Percentiles rank a stretch among this genome's conserved stretches.
phyloP scores from a whole-genome alignment of 176 grass and related monocot genomes.

The Zizania latifolia region DNA sequence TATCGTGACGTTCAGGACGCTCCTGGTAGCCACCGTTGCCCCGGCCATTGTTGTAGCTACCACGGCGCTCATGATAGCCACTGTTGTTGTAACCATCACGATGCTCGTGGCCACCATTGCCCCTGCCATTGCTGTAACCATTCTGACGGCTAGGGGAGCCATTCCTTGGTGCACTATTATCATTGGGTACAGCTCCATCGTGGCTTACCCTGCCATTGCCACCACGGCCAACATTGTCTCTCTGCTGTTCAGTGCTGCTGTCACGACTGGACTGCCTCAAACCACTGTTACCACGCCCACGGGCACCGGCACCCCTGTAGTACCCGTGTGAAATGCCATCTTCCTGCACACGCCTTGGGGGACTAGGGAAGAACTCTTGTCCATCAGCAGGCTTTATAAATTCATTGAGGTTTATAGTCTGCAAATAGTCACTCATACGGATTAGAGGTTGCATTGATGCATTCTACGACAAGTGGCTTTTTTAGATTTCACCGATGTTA shows the following conservation, averaged over 20 bases:
- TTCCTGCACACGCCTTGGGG: not conserved
- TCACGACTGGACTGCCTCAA: not conserved
- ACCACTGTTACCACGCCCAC: not conserved
- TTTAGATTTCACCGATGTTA: not conserved
- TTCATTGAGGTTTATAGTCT: constrained; percentile 3
- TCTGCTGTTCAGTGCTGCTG: not conserved
- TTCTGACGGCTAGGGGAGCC: not conserved
- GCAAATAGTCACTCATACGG: constrained; percentile 1
- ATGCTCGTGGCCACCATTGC: not conserved
- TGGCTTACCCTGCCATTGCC: not conserved
- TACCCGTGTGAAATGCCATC: not conserved
- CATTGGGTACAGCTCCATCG: not conserved
- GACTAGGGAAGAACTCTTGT: not conserved
- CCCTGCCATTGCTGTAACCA: not conserved
- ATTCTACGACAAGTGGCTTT: not conserved
- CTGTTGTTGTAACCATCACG: not conserved
- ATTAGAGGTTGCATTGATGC: not conserved
- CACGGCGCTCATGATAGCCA: not conserved
- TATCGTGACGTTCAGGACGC: too few relatives aligned
- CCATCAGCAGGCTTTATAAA: constrained; percentile 8
- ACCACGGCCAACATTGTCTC: not conserved
- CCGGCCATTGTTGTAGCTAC: not conserved
- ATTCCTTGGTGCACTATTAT: not conserved
- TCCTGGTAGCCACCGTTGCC: not conserved
- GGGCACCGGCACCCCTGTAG: not conserved